These are phyloP conservation scores for Aspergillus pseudonomiae DNA, from an alignment of 2,329 filamentous ascomycete genomes.

Conservation along the genomic window DNA sequence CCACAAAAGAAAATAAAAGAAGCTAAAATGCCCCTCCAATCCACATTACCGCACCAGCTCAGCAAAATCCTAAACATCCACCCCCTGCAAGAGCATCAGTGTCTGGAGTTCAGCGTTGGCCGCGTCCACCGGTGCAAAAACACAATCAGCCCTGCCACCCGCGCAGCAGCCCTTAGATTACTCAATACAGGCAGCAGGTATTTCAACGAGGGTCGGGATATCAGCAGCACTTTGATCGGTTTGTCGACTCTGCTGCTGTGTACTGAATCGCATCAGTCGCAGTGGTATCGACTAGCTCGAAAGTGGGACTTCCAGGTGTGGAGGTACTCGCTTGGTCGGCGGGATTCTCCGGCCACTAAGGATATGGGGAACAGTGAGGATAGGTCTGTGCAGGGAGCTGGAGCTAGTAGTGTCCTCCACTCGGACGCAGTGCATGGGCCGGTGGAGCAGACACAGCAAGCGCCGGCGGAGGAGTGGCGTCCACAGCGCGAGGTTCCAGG, in stretches of 20 bases:
- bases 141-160: neutral
- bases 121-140: constrained; percentile 1
- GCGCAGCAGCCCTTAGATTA: neutral
- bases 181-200: neutral
- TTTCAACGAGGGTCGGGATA: neutral
- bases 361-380: neutral
- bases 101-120: neutral
- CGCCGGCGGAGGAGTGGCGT: neutral
- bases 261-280: neutral
- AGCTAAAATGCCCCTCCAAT: neutral
- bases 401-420: neutral
- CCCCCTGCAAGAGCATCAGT: neutral
- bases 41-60: neutral
- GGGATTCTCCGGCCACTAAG: neutral
- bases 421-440: neutral
- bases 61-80: neutral
- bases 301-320: neutral
- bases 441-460: neutral
- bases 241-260: neutral
- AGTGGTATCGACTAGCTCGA: neutral
- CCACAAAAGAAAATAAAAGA: neutral
- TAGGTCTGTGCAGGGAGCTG: neutral
- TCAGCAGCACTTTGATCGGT: neutral
- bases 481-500: neutral
- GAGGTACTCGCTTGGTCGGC: neutral